These are phyloP conservation scores for Phytophthora agathidicida DNA, from an alignment of 352 stramenopile species.

Conservation along the genomic window DNA sequence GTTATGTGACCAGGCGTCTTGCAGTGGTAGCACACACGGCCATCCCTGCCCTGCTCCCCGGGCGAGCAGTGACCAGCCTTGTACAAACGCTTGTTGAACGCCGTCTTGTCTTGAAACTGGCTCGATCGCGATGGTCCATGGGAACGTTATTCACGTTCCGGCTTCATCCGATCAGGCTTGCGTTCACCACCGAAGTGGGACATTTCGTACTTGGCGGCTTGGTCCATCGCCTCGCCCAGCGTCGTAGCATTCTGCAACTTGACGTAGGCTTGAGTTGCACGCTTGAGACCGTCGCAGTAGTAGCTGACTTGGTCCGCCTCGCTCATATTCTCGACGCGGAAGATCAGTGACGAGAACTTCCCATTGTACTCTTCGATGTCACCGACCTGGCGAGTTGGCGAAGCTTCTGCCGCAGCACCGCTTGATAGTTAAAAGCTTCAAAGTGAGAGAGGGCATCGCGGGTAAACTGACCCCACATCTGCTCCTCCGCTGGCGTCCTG, in stretches of 20 bases:
- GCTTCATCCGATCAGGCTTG: not conserved
- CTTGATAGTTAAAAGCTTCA: slow-evolving; percentile 24
- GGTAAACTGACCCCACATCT: slow-evolving; percentile 13
- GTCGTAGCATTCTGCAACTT: slow-evolving; percentile 4
- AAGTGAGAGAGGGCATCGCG: slow-evolving; percentile 12
- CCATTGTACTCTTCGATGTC: slow-evolving; percentile 5
- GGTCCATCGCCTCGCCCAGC: slow-evolving; percentile 15
- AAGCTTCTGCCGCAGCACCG: slow-evolving; percentile 14
- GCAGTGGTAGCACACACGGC: slow-evolving; percentile 9
- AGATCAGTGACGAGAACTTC: too few relatives aligned
- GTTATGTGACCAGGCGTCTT: slow-evolving; percentile 10
- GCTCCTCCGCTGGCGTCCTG: slow-evolving; percentile 4
- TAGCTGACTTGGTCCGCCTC: slow-evolving; percentile 8
- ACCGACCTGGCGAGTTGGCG: not conserved
- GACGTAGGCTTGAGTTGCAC: slow-evolving; percentile 1
- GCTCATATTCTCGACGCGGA: not conserved
- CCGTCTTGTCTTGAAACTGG: not conserved
- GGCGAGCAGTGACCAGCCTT: slow-evolving; percentile 9
- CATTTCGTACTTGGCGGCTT: slow-evolving; percentile 19
- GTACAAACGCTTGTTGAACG: slow-evolving; percentile 9
- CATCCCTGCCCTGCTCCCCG: slow-evolving; percentile 2
- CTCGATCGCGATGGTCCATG: not conserved
- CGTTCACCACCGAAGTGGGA: slow-evolving; percentile 4
- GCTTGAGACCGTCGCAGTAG: slow-evolving; percentile 12
- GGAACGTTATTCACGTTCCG: slow-evolving; percentile 2